Evolutionary conservation across 257 asterid genomes (phyloP), one percentile per base, ranked within the genome.

Genomic region (Gentiana dahurica): DNA sequence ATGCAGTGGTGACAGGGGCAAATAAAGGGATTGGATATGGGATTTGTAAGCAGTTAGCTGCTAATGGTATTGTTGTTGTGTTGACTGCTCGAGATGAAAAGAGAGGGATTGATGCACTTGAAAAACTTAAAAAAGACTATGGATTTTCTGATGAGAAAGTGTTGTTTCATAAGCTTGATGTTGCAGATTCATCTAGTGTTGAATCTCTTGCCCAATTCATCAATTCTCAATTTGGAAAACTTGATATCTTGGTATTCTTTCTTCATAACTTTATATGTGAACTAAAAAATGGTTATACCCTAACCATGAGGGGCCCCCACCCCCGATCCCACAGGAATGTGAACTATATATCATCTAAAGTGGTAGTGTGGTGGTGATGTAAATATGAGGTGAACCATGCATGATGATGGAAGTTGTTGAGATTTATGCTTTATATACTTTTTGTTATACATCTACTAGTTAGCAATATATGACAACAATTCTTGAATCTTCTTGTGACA

Each of bases 91-190:
- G 87, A 60, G 76, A 82, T 61, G 74, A 70, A 51, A 65, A 68
- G 4, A 76, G 57, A 47, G 91, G 86, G 0, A 35, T 12, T 43
- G 77, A 64, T 59, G 82, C 87, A 61, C 51, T 70, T 49, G 61
- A 64, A 3, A 74, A 70, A 47, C 64, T 82, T 52, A 76, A 64
- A 43, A 76, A 64, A 37, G 63, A 5, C 0, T 4, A 37, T 60
- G 70, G 47, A 2, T 15, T 54, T 36, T 60, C 81, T 33, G 60
- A 59, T 54, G 8, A 52, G 54, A 24, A 24, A 24, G 56, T 82
- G 8, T 37, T 74, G 12, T 82, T 79, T 68, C 91, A 79, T 58
- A 77, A 61, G 44, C 87, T 82, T 60, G 79, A 75, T 64, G 87
- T 79, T 2, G 54, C 75, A 12, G 69, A 82, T 65, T 54, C 55